phyloP scores from a whole-genome alignment of 164 flowering plant species.

The Platanus orientalis region DNA sequence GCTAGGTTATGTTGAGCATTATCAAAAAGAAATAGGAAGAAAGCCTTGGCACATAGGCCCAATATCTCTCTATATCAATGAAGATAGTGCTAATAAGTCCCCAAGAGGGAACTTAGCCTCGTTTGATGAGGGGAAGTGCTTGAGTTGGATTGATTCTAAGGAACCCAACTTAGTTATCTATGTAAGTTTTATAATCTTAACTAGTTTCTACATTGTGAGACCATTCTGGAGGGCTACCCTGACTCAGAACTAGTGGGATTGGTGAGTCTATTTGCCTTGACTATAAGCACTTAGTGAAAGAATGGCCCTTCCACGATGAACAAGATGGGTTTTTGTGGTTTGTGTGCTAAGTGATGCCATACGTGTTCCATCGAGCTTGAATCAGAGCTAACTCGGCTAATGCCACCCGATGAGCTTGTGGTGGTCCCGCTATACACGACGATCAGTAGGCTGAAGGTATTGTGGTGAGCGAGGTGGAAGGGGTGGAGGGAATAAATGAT shows the following conservation, averaged over 20 bases:
- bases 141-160: too few relatives aligned
- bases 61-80: too few relatives aligned
- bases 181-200: too few relatives aligned
- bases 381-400: constrained; percentile 9
- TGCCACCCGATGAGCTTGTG: constrained; percentile 45
- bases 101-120: too few relatives aligned
- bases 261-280: constrained; percentile 48
- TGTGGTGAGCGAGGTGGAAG: constrained; percentile 43
- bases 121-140: too few relatives aligned
- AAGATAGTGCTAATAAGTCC: too few relatives aligned
- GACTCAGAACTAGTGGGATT: constrained; percentile 23
- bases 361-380: constrained; percentile 21
- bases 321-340: constrained; percentile 48
- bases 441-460: constrained; percentile 53
- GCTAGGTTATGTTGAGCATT: too few relatives aligned
- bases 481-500: constrained; percentile 34
- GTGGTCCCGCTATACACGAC: constrained; percentile 61
- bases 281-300: constrained; percentile 66
- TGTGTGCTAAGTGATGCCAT: constrained; percentile 42
- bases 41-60: too few relatives aligned
- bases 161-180: too few relatives aligned
- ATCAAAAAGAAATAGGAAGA: too few relatives aligned
- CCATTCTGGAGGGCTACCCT: constrained; percentile 39
- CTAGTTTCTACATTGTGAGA: too few relatives aligned
- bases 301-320: constrained; percentile 66